Evolutionary conservation across 192 early-diverging fungal genomes (phyloP), one percentile per base, ranked within the genome.

Genomic region (Dissophora ornata): DNA sequence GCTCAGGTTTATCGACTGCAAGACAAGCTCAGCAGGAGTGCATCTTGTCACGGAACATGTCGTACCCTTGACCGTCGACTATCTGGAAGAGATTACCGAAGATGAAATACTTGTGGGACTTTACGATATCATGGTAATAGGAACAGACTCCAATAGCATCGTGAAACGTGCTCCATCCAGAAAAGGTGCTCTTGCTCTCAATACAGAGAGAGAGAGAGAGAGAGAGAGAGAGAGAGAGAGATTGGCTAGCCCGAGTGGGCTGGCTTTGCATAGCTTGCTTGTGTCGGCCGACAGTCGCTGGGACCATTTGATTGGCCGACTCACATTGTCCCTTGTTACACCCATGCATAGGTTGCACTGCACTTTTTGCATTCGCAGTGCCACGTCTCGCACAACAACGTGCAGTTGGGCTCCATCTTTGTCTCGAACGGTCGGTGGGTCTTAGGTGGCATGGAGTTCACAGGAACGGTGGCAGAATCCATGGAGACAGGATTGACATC

Each of bases 311-410:
- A n/a, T n/a, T n/a, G n/a, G n/a, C n/a, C n/a, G n/a, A n/a, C n/a
- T n/a, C n/a, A n/a, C n/a, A n/a, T n/a, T n/a, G n/a, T n/a, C n/a
- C n/a, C n/a, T n/a, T n/a, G n/a, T 30, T 48, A 30, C 11, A 11
- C 1, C 4, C 55, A 10, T 8, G 2, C 7, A 59, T 57, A 77
- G 73, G 64, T 77, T 41, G 73, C 73, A 38, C 29, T 77, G 46
- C 73, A 77, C 38, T 77, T 77, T 41, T 54, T 77, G 53, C 73
- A 77, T 21, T 77, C 73, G n/a, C 73, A 77, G 41, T 77, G 73
- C 38, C 73, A 77, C 38, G 22, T 67, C 4, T 77, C 73, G 2
- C 73, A 77, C 41, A 77, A 77, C 59, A 77, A 77, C 19, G 73
- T 77, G 9, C 64, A 77, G 38, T 16, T 77, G 38, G 50, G 65